Conservation (phyloP, 306 rosid species). For the Gastrolobium villosum region DNA sequence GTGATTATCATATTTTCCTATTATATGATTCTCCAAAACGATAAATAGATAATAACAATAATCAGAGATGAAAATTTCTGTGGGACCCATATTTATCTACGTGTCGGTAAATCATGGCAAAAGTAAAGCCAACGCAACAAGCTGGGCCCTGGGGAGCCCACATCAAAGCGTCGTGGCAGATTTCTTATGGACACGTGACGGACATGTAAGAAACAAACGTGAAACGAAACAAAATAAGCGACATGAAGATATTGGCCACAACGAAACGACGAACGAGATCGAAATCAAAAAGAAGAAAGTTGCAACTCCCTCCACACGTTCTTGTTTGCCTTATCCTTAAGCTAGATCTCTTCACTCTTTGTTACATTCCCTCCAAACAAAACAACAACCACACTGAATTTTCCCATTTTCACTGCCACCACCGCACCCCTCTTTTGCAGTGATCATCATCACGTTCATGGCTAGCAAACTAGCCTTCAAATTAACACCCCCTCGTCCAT, state of each 20-base stretch:
- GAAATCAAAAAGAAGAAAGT: not conserved
- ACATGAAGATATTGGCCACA: conserved; percentile 6
- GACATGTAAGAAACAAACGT: conserved; percentile 41
- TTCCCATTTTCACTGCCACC: conserved; percentile 24
- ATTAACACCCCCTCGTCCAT: conserved; percentile 58
- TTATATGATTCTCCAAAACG: too few relatives aligned
- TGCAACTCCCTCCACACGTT: conserved; percentile 81
- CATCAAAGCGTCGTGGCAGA: conserved; percentile 7
- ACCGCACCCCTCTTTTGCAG: not conserved
- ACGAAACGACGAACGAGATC: conserved; percentile 5
- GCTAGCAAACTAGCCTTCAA: conserved; percentile 73
- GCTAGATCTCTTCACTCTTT: conserved; percentile 3
- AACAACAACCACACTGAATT: not conserved
- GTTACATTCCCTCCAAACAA: conserved; percentile 61
- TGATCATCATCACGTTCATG: conserved; percentile 47
- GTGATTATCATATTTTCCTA: too few relatives aligned
- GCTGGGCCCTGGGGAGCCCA: not conserved
- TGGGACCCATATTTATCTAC: conserved; percentile 24
- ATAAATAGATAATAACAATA: too few relatives aligned
- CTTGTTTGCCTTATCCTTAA: conserved; percentile 73
- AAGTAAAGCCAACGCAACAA: conserved; percentile 44
- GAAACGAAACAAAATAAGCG: conserved; percentile 32
- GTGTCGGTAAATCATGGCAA: conserved; percentile 5
- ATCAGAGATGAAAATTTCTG: not conserved
- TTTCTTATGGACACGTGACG: conserved; percentile 30